Percentiles rank a stretch among this genome's conserved stretches.
Conservation (phyloP, 768 basidiomycete genomes). For the Hericium coralloides region DNA sequence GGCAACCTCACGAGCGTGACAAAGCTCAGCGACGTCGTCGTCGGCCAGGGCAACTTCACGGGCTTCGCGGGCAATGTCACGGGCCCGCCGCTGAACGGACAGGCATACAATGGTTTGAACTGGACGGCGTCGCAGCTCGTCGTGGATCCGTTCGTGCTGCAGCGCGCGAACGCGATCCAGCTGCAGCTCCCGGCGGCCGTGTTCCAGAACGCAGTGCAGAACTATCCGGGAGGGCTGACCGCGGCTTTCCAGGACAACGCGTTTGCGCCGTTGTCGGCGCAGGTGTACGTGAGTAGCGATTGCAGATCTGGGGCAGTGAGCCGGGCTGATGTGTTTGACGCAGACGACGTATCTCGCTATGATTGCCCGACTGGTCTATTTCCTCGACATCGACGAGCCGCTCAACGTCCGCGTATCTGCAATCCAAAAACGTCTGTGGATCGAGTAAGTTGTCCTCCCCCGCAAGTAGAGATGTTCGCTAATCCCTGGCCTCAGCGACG, state of each 20-base stretch:
- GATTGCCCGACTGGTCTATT: constrained; percentile 44
- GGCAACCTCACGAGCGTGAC: constrained; percentile 33
- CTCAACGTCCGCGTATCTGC: constrained; percentile 35
- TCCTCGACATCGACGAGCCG: constrained; percentile 26
- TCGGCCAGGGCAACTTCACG: constrained; percentile 29
- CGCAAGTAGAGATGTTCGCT: neutral
- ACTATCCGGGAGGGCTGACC: constrained; percentile 25
- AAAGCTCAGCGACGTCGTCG: neutral
- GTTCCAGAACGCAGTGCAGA: constrained; percentile 35
- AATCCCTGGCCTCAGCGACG: constrained; percentile 21
- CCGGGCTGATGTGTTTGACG: neutral
- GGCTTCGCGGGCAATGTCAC: constrained; percentile 32
- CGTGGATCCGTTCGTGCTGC: constrained; percentile 30
- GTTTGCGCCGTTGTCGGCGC: constrained; percentile 29
- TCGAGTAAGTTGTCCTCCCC: constrained; percentile 30
- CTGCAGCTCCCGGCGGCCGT: constrained; percentile 44
- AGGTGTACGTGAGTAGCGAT: constrained; percentile 39
- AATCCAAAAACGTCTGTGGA: constrained; percentile 36
- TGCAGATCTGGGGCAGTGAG: neutral
- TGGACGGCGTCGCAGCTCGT: constrained; percentile 32
- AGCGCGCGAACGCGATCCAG: constrained; percentile 33
- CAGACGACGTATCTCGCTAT: constrained; percentile 41
- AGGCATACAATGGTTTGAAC: constrained; percentile 45
- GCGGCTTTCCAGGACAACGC: constrained; percentile 28
- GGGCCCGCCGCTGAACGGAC: constrained; percentile 33